Evolutionary conservation across 2,329 filamentous ascomycete genomes (phyloP), one percentile per base, ranked within the genome.

Genomic region (Fusarium vanettenii): DNA sequence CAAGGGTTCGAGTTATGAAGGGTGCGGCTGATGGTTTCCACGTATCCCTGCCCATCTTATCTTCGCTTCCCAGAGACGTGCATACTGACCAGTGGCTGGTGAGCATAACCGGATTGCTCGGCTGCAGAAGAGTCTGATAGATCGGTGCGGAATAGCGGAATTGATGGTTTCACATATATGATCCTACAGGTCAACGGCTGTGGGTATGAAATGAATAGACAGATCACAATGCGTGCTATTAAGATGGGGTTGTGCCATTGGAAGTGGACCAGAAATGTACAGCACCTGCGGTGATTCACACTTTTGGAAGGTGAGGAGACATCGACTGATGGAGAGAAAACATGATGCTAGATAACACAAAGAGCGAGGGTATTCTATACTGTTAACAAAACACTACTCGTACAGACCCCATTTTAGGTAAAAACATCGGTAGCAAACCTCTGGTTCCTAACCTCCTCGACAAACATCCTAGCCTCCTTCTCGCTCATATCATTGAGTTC

Each of bases 381-480:
- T 48, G 43, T 5, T 6, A 31, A 52, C 18, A 55, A n/a, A 55
- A 31, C 48, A 29, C 48, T 29, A 16, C 16, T 29, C 18, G 2
- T 27, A 41, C 20, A 27, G 14, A 29, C 29, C 0, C 16, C 57
- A 4, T 48, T 64, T 25, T 20, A 59, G 0, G 64, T 71, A 45
- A 73, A 73, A 25, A 71, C 65, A 14, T 63, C 64, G 1, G 64
- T 55, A 10, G 60, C 57, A 4, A 52, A 68, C 20, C 45, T 69
- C 33, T 62, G 57, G 2, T 59, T 73, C 4, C 57, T 1, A 16
- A 60, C 27, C 39, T 60, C 57, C 57, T 60, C 57, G 7, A 60
- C 57, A 60, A 60, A 60, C 16, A 1, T 4, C 39, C 57, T 60
- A 6, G 57, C 57, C 25, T 31, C 39, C 25, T 18, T n/a, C 2